Evolutionary conservation across 2,329 filamentous ascomycete genomes (phyloP), one percentile per base, ranked within the genome.

Genomic region (Phoma herbarum): DNA sequence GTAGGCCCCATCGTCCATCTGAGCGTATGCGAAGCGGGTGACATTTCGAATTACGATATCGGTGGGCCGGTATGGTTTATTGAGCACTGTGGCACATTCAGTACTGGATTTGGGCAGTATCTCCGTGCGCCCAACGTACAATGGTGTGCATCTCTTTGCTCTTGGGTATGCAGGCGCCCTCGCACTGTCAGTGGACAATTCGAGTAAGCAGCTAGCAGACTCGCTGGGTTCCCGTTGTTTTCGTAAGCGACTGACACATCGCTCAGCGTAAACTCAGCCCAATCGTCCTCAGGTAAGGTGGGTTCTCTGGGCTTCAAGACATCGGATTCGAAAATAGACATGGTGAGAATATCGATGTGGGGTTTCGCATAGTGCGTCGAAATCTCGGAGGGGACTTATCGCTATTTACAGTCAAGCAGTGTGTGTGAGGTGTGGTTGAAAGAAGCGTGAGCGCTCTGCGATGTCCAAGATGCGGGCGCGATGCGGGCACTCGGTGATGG

Each of bases 161-260:
- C 61, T 6, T 68, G 67, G 16, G 64, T 33, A 47, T 86, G 79
- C 16, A 91, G 77, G 37, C 78, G 77, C 14, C 90, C 90, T 14
- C 84, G 83, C 12, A 92, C 80, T 7, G 83, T 82, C 55, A 89
- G 84, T 0, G 89, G 88, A 0, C 86, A 85, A 42, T 85, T 80
- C 0, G 83, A 74, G 64, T 85, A 83, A 2, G 88, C 86, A 45
- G 85, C 75, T 4, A 92, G 81, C 5, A 90, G 82, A 68, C 85
- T 90, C 26, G 83, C 85, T 3, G 85, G 72, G 35, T 68, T 66
- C 9, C 71, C 71, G n/a, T 81, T 82, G 26, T 76, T 75, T 28
- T 85, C 83, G 64, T 87, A 81, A 61, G 85, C 83, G n/a, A 91
- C 82, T 18, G 84, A 80, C 35, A 84, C 88, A 69, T 90, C 83